phyloP scores from a whole-genome alignment of 2,329 filamentous ascomycete species.

The Fusarium sp. region DNA sequence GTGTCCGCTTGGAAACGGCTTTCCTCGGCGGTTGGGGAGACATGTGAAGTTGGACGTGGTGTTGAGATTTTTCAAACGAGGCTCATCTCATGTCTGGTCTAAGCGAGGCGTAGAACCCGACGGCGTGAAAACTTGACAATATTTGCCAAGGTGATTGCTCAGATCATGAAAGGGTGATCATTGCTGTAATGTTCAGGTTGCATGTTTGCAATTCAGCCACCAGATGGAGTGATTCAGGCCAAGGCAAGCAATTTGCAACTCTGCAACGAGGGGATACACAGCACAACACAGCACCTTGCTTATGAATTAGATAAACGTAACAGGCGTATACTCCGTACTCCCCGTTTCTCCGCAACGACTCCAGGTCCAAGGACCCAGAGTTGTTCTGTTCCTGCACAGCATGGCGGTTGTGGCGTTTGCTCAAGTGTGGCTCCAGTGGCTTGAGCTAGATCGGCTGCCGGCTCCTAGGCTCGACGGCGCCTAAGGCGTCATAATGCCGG shows the following conservation, averaged over 20 bases:
- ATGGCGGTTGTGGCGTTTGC: slow-evolving; percentile 22
- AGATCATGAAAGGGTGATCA: slow-evolving; percentile 5
- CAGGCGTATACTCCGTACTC: not conserved
- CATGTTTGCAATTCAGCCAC: slow-evolving; percentile 22
- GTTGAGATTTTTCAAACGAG: slow-evolving; percentile 1
- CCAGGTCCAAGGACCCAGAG: not conserved
- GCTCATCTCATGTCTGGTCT: not conserved
- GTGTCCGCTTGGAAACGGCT: slow-evolving; percentile 18
- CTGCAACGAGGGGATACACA: not conserved
- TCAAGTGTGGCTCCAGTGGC: slow-evolving; percentile 1
- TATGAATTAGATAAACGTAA: not conserved
- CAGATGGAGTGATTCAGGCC: slow-evolving; percentile 10
- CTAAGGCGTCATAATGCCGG: slow-evolving; percentile 3
- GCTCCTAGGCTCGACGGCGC: not conserved
- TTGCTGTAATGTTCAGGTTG: not conserved
- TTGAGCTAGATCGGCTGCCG: not conserved
- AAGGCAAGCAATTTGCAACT: not conserved
- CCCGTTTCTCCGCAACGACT: not conserved
- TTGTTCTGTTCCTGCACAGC: not conserved
- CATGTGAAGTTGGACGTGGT: slow-evolving; percentile 3
- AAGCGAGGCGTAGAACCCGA: not conserved
- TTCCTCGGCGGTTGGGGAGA: not conserved
- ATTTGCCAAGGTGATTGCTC: slow-evolving; percentile 6
- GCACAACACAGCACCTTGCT: not conserved
- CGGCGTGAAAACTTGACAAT: not conserved